Evolutionary conservation across 345 rosid species (phyloP), one percentile per base, ranked within the genome.

Genomic region (Brassica incana): DNA sequence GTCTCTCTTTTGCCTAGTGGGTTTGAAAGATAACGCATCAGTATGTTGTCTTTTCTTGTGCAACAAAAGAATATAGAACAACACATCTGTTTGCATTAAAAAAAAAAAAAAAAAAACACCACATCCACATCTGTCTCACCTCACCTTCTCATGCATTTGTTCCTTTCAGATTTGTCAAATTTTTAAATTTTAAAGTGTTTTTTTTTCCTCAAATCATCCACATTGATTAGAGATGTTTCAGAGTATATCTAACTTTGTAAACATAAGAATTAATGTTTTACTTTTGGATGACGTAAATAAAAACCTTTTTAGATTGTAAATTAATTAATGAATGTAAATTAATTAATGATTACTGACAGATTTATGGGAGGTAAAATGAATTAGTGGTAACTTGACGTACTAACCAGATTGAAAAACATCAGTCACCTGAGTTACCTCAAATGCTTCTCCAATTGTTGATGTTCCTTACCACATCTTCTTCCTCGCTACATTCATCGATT

Each of bases 381-480:
- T 61, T 61, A 27, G 66, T 62, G 36, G 15, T 62, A 27, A 23
- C 8, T 62, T 63, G 18, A 63, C 10, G 45, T 38, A 38, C 40
- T 63, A 8, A 63, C 56, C 56, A 48, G 15, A 48, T 48, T 48
- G 16, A 48, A 48, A 43, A 48, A 14, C 56, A 48, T 48, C 15
- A 48, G 56, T 48, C 16, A 48, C 56, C 52, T 45, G 52, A 45
- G n/a, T 45, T 45, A 45, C 52, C 52, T 45, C 52, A 45, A 45
- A 14, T 48, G 56, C 56, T 48, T 92, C 97, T 72, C 99, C 99
- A 43, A 90, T 95, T 75, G 91, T 95, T 20, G 92, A 95, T 72
- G 90, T 92, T 75, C 97, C 99, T 76, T 91, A 27, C 99, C 97
- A 0, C 62, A 95, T 84, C 54, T 95, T 95, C 91, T 89, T 92